Conservation (phyloP, 768 basidiomycete genomes). For the Termitomyces sp. region DNA sequence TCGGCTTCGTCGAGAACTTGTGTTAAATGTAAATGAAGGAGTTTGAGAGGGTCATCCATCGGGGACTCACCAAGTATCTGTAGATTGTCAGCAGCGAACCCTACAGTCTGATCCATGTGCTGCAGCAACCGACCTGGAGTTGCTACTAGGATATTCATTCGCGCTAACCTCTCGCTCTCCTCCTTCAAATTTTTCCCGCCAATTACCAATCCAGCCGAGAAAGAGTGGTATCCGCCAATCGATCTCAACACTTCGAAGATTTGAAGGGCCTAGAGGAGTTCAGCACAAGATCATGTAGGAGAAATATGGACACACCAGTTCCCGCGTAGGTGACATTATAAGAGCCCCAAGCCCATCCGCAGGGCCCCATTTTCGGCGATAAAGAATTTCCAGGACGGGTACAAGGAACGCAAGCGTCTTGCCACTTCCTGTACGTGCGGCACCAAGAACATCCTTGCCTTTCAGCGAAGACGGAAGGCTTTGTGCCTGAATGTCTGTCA, state of each 20-base stretch:
- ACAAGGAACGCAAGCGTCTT: conserved; percentile 97
- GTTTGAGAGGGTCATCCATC: background rate
- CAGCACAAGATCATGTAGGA: background rate
- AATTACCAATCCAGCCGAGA: conserved; percentile 93
- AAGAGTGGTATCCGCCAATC: conserved; percentile 85
- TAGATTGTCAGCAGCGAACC: conserved; percentile 88
- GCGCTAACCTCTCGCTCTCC: conserved; percentile 77
- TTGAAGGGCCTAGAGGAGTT: conserved; percentile 73
- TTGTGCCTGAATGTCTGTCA: conserved; percentile 90
- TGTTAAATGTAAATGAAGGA: conserved; percentile 2
- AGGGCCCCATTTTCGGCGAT: conserved; percentile 89
- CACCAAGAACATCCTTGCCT: conserved; percentile 94
- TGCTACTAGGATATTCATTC: conserved; percentile 99
- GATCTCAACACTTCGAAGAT: conserved; percentile 96
- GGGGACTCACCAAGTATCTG: conserved; percentile 73
- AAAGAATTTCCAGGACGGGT: conserved; percentile 86
- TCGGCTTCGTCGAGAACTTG: conserved; percentile 96
- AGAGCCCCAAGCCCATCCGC: conserved; percentile 89
- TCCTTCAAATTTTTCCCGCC: conserved; percentile 95
- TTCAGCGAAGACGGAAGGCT: conserved; percentile 89
- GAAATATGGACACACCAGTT: conserved; percentile 53
- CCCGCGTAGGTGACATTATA: conserved; percentile 90
- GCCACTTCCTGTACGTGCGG: conserved; percentile 92
- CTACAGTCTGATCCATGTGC: conserved; percentile 97
- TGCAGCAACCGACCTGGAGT: conserved; percentile 93